Evolutionary conservation across 2,329 filamentous ascomycete species (phyloP), one percentile per base, ranked within the genome.

Genomic region (Paracoccidioides lutzii): DNA sequence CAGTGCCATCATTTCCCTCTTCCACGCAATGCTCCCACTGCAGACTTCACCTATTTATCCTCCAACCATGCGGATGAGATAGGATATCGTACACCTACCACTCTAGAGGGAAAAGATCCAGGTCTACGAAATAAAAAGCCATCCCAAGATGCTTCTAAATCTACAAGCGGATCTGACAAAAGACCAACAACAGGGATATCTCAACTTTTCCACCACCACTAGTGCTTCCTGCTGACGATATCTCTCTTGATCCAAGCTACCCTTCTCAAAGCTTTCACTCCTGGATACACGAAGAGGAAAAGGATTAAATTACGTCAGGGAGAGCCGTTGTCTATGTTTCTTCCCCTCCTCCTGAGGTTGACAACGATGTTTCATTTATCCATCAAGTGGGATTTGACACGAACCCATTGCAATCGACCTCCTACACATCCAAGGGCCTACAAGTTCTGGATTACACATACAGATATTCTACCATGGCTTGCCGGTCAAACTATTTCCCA

Each of bases 201-300:
- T 14, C 32, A 12, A 32, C 71, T 0, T 86, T 83, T 58, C 82
- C 82, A 0, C 79, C 71, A 0, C 81, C 82, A 0, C 64, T 86
- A 5, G 70, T 84, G 0, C 68, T 86, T 0, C 82, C 83, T 0
- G 73, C 71, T 2, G 82, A 85, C 62, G 79, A 80, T 22, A 71
- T 87, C 0, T 75, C 77, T 0, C 66, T 73, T 38, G 77, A 84
- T 42, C 76, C 78, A 0, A 69, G 75, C 4, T 73, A 72, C 42
- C 70, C 74, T 0, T 67, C 76, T 0, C 82, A 86, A 59, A 78
- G 72, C 42, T 69, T 81, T 44, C 69, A 72, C 33, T 71, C 73
- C 0, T 85, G 81, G 80, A 59, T 73, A 1, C 61, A 71, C 0
- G 67, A 69, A 32, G 68, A 70, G 5, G 60, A 70, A 5, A 72